phyloP scores from a whole-genome alignment of 345 rosid genomes.

The Erodium maritimum region DNA sequence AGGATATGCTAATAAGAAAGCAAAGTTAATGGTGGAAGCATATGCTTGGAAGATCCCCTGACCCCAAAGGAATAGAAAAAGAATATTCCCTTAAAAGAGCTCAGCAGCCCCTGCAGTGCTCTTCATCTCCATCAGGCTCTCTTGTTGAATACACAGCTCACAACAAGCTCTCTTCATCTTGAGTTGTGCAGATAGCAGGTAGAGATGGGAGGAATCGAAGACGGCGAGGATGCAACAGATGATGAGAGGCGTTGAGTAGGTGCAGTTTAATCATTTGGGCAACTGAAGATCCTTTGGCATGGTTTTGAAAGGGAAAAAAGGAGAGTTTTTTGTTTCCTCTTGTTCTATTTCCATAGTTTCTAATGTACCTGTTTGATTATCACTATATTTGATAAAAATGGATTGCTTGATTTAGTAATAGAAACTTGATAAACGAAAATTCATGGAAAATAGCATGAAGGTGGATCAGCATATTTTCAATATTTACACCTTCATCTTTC shows the following conservation, averaged over 20 bases:
- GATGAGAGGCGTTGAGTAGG: neutral
- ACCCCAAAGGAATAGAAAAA: conserved; percentile 1
- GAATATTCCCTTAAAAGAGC: conserved; percentile 2
- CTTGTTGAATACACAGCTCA: conserved; percentile 7
- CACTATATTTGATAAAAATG: too few species aligned
- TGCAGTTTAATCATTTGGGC: conserved; percentile 19
- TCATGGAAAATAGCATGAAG: too few species aligned
- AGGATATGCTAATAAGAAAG: conserved; percentile 1
- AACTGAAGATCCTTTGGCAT: conserved; percentile 32
- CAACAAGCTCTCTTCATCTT: neutral
- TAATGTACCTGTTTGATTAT: neutral
- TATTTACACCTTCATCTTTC: too few species aligned
- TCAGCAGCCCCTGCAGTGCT: conserved; percentile 2
- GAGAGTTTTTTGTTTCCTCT: too few species aligned
- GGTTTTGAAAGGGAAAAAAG: too few species aligned
- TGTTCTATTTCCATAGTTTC: too few species aligned
- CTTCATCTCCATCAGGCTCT: conserved; percentile 3
- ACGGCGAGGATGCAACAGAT: conserved; percentile 1
- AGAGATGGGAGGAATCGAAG: conserved; percentile 5
- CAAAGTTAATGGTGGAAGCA: conserved; percentile 25
- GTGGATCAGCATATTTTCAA: too few species aligned
- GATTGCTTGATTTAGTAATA: too few species aligned
- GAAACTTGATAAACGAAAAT: too few species aligned
- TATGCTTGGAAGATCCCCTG: conserved; percentile 32
- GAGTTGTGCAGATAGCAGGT: neutral